Base-by-base conservation (phyloP, 106 monocot genomes). In the Ottelia alismoides region DNA sequence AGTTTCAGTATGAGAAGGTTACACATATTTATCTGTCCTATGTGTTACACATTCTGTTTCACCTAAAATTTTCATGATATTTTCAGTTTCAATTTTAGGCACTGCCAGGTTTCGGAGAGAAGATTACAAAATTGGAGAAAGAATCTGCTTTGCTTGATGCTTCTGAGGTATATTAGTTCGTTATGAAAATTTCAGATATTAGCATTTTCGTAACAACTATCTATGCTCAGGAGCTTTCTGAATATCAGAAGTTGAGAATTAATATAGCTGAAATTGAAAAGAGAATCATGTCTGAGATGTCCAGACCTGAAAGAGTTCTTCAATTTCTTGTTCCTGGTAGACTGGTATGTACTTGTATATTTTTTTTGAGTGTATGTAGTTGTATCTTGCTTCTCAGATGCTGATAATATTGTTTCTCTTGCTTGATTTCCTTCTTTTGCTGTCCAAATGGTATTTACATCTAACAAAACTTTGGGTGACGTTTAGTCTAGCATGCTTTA, bases 1-100 rank as follows among this genome's bases (percentile, higher is more conserved):
- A 91, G 29, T 91, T 91, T 67, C 90, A 91, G 63, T 91, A 85
- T 65, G 90, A 91, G 59, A 91, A 85, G 90, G 90, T 82, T 49
- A 14, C 45, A 40, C n/a, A n/a, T n/a, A n/a, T n/a, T n/a, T n/a
- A n/a, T n/a, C n/a, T n/a, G n/a, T n/a, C n/a, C n/a, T n/a, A n/a
- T n/a, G n/a, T n/a, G n/a, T n/a, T n/a, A n/a, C n/a, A n/a, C n/a
- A n/a, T n/a, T n/a, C n/a, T n/a, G n/a, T n/a, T n/a, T n/a, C n/a
- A n/a, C n/a, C n/a, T n/a, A n/a, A n/a, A n/a, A n/a, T n/a, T n/a
- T n/a, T n/a, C n/a, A n/a, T n/a, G n/a, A n/a, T n/a, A n/a, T n/a
- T n/a, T n/a, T n/a, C n/a, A n/a, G n/a, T n/a, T 44, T 30, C 23
- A 62, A 30, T 40, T 53, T 22, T 60, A 92, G 92, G 81, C 85